Evolutionary conservation across 2,329 filamentous ascomycete genomes (phyloP).

Genomic region (Zymoseptoria passerinii): DNA sequence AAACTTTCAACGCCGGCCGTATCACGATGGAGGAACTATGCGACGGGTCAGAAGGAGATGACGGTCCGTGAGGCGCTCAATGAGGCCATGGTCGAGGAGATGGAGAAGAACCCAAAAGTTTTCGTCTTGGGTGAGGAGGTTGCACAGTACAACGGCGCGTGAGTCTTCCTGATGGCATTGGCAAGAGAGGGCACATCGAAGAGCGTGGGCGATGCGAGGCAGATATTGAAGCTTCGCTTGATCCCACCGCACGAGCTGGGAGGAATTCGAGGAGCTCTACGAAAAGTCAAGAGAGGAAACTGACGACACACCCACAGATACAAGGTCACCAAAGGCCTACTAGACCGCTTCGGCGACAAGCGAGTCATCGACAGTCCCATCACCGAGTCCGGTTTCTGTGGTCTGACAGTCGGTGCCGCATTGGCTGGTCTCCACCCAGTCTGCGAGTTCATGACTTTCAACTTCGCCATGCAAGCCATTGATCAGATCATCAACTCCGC

Average conservation of each 20-base stretch:
- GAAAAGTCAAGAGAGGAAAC: slow-evolving; percentile 15
- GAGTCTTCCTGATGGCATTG: slow-evolving; percentile 29
- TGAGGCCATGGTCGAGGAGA: slow-evolving; percentile 94
- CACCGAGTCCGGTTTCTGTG: slow-evolving; percentile 91
- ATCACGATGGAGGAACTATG: slow-evolving; percentile 47
- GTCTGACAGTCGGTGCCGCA: slow-evolving; percentile 88
- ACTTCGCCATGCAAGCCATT: slow-evolving; percentile 99
- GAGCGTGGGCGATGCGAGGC: neutral
- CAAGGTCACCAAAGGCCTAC: slow-evolving; percentile 96
- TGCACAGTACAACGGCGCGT: slow-evolving; percentile 97
- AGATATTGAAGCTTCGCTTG: neutral
- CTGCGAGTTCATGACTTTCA: slow-evolving; percentile 99
- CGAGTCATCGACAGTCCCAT: slow-evolving; percentile 97
- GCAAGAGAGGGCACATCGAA: neutral
- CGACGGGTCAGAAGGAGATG: slow-evolving; percentile 73
- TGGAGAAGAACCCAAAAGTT: slow-evolving; percentile 88
- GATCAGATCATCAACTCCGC: slow-evolving; percentile 99
- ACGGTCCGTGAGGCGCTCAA: slow-evolving; percentile 96
- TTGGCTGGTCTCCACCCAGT: slow-evolving; percentile 90
- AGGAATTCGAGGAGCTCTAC: neutral
- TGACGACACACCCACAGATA: slow-evolving; percentile 51
- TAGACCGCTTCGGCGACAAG: slow-evolving; percentile 96
- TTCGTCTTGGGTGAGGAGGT: slow-evolving; percentile 97
- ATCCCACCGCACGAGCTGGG: neutral
- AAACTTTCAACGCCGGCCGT: slow-evolving; percentile 41